Evolutionary conservation across 768 basidiomycete species (phyloP).

Genomic region (Crassisporium funariophilum): DNA sequence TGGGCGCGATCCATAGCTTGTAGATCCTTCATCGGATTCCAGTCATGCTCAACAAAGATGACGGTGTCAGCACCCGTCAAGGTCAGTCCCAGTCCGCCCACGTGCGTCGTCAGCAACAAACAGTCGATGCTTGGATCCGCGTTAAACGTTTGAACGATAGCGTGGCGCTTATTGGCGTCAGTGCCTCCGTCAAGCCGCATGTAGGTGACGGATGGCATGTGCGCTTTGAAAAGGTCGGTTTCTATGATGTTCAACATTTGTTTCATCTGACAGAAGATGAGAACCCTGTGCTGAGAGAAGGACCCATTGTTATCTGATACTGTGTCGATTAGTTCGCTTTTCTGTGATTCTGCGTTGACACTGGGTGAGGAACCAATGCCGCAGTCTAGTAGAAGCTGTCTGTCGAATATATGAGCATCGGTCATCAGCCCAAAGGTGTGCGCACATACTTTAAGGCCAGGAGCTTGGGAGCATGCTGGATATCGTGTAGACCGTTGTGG

Average conservation of each 20-base stretch:
- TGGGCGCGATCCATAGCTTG: constrained; percentile 99
- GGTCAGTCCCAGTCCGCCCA: constrained; percentile 94
- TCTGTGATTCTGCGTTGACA: constrained; percentile 52
- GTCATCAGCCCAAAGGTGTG: constrained; percentile 4
- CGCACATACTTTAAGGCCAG: constrained; percentile 79
- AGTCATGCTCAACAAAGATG: constrained; percentile 99
- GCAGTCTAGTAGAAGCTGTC: constrained; percentile 92
- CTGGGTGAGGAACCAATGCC: constrained; percentile 73
- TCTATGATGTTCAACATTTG: constrained; percentile 99
- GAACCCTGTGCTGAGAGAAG: constrained; percentile 95
- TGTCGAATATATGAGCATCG: constrained; percentile 29
- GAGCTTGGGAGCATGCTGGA: constrained; percentile 92
- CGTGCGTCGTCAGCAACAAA: constrained; percentile 92
- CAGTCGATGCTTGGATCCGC: constrained; percentile 97
- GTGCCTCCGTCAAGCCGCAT: constrained; percentile 97
- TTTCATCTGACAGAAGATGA: constrained; percentile 99
- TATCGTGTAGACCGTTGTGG: constrained; percentile 60
- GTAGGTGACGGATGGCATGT: constrained; percentile 96
- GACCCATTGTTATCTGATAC: constrained; percentile 53
- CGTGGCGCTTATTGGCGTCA: constrained; percentile 92
- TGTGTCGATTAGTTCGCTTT: constrained; percentile 68
- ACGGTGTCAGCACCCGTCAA: constrained; percentile 98
- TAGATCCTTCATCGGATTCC: constrained; percentile 99
- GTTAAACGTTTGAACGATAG: constrained; percentile 98
- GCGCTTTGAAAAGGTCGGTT: constrained; percentile 83